Percentiles rank a stretch among this genome's conserved stretches.
These are phyloP conservation scores for Achlya hypogyna DNA, from an alignment of 352 stramenopile genomes.

Conservation along the genomic window DNA sequence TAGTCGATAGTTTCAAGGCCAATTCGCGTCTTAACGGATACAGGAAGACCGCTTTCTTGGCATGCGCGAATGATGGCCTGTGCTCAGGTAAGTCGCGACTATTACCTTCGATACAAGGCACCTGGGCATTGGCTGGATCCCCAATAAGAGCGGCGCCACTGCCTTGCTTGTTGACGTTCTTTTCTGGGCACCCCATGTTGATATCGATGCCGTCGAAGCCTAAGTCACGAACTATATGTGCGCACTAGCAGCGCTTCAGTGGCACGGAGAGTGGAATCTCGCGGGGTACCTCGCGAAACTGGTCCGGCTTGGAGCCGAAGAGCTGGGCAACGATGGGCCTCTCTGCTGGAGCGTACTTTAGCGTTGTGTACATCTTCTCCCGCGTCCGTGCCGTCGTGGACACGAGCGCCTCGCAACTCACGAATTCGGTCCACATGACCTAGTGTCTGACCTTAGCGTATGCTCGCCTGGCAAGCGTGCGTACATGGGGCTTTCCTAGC, in stretches of 20 bases:
- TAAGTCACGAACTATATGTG: conserved; percentile 62
- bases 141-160: conserved; percentile 61
- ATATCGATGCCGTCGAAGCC: conserved; percentile 82
- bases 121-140: conserved; percentile 41
- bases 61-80: conserved; percentile 52
- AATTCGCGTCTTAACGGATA: conserved; percentile 75
- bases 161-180: conserved; percentile 69
- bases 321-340: conserved; percentile 69
- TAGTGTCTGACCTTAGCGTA: not conserved
- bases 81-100: not conserved
- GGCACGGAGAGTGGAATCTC: not conserved
- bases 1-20: conserved; percentile 72
- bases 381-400: conserved; percentile 45
- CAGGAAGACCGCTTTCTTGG: conserved; percentile 57
- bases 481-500: conserved; percentile 59
- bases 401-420: conserved; percentile 71
- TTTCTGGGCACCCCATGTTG: conserved; percentile 78
- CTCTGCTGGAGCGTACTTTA: conserved; percentile 64
- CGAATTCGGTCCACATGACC: conserved; percentile 81
- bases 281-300: conserved; percentile 63
- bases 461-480: not conserved
- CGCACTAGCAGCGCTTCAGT: conserved; percentile 31
- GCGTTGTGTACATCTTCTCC: conserved; percentile 64
- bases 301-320: conserved; percentile 77
- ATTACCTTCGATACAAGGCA: not conserved